These are phyloP conservation scores for Garcileccinum viscosum DNA, from an alignment of 1,284 basidiomycete species.

Conservation along the genomic window DNA sequence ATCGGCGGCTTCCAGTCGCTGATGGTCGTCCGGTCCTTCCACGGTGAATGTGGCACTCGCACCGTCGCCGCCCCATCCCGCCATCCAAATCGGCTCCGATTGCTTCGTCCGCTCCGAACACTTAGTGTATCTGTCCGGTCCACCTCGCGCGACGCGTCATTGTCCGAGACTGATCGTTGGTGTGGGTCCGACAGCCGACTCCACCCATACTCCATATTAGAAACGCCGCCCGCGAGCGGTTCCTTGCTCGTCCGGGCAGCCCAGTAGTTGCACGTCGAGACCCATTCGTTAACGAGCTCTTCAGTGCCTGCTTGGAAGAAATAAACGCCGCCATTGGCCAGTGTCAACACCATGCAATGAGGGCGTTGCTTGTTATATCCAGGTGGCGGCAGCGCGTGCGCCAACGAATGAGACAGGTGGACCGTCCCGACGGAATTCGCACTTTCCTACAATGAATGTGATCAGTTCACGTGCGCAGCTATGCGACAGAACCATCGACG, in stretches of 20 bases:
- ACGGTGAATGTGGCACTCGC: conserved; percentile 68
- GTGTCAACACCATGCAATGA: conserved; percentile 93
- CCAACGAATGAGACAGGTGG: conserved; percentile 85
- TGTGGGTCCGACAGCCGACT: conserved; percentile 73
- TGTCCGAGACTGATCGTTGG: conserved; percentile 63
- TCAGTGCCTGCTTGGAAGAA: conserved; percentile 99
- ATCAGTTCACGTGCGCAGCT: conserved; percentile 2
- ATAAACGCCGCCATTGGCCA: conserved; percentile 87
- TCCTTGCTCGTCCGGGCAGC: conserved; percentile 93
- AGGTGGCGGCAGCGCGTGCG: conserved; percentile 87
- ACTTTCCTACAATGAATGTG: conserved; percentile 64
- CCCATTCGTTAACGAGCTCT: conserved; percentile 97
- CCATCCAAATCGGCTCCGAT: conserved; percentile 70
- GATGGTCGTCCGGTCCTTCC: conserved; percentile 80
- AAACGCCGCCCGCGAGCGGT: conserved; percentile 92
- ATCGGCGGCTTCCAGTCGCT: conserved; percentile 95
- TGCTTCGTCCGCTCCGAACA: conserved; percentile 71
- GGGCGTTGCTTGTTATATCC: conserved; percentile 91
- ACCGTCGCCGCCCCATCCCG: conserved; percentile 68
- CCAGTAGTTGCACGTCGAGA: conserved; percentile 99
- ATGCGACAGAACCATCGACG: background rate
- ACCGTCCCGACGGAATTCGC: conserved; percentile 84
- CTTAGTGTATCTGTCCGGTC: conserved; percentile 70
- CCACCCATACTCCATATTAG: conserved; percentile 99
- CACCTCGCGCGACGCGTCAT: conserved; percentile 54